A percentile compares a stretch with the other conserved stretches of the same genome.
Evolutionary conservation across 192 early-diverging fungal species (phyloP).

Genomic region (Spizellomyces punctatus): DNA sequence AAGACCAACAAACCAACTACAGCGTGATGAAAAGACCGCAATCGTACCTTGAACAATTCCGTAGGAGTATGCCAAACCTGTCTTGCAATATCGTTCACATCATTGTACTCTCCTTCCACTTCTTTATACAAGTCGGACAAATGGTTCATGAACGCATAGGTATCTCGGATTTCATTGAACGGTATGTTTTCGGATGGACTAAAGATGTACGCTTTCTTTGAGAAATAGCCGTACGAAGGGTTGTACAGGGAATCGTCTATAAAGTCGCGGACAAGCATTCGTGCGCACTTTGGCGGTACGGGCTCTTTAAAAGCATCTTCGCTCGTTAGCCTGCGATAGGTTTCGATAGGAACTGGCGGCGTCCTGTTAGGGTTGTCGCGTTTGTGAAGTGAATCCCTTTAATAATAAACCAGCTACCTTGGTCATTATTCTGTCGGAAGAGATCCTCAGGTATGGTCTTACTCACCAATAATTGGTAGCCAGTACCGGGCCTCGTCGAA

Average conservation of each 20-base stretch:
- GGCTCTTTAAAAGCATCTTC: slow-evolving; percentile 8
- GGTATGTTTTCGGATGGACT: slow-evolving; percentile 38
- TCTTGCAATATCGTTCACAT: slow-evolving; percentile 59
- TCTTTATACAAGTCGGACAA: slow-evolving; percentile 71
- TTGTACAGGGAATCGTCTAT: slow-evolving; percentile 96
- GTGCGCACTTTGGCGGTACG: slow-evolving; percentile 21
- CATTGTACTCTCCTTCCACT: slow-evolving; percentile 35
- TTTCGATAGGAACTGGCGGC: slow-evolving; percentile 7
- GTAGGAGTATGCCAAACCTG: slow-evolving; percentile 99
- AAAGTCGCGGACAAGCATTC: slow-evolving; percentile 70
- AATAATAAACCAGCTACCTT: neutral
- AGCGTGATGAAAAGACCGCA: neutral
- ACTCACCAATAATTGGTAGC: no score
- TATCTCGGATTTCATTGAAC: slow-evolving; percentile 70
- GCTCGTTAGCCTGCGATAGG: slow-evolving; percentile 23
- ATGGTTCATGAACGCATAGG: slow-evolving; percentile 80
- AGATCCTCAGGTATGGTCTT: no score
- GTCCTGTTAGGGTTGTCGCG: neutral
- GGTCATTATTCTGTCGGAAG: no score
- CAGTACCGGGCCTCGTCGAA: no score
- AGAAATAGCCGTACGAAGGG: slow-evolving; percentile 96
- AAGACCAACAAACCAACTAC: neutral
- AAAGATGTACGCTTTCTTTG: slow-evolving; percentile 78
- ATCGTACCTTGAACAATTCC: slow-evolving; percentile 79
- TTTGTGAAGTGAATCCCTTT: neutral